These are phyloP conservation scores for Neopestalotiopsis rosae DNA, from an alignment of 2,329 filamentous ascomycete species.

Conservation along the genomic window DNA sequence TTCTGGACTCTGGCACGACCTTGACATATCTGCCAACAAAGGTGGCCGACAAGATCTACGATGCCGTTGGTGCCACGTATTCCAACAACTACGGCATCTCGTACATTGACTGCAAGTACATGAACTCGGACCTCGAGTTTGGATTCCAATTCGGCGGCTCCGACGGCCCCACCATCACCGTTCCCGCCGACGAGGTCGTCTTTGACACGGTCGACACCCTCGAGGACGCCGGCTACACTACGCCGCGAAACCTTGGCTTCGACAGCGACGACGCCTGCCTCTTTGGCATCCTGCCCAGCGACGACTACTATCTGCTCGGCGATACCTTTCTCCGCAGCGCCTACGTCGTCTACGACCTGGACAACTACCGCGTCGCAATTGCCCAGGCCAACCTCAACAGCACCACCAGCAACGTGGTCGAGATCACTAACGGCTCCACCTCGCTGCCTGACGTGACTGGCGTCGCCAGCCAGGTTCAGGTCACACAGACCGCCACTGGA, in stretches of 20 bases:
- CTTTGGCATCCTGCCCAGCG: slow-evolving; percentile 56
- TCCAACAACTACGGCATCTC: slow-evolving; percentile 39
- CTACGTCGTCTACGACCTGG: slow-evolving; percentile 62
- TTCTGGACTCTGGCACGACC: slow-evolving; percentile 74
- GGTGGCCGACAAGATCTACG: slow-evolving; percentile 47
- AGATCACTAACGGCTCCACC: slow-evolving; percentile 45
- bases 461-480: slow-evolving; percentile 42
- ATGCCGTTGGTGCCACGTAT: slow-evolving; percentile 40
- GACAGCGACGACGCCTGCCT: slow-evolving; percentile 48
- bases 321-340: slow-evolving; percentile 53
- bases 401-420: slow-evolving; percentile 48
- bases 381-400: slow-evolving; percentile 58
- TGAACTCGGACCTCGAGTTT: slow-evolving; percentile 38
- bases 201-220: slow-evolving; percentile 41
- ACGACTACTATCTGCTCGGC: slow-evolving; percentile 48
- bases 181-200: slow-evolving; percentile 42
- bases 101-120: slow-evolving; percentile 46
- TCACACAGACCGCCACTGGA: slow-evolving; percentile 28
- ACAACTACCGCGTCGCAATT: slow-evolving; percentile 54
- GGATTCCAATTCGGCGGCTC: slow-evolving; percentile 47
- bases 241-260: slow-evolving; percentile 43
- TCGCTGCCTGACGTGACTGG: slow-evolving; percentile 50
- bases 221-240: slow-evolving; percentile 25
- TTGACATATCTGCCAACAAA: slow-evolving; percentile 65
- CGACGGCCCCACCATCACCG: slow-evolving; percentile 37